Base-by-base conservation (phyloP, 2,329 filamentous ascomycete genomes). In the Seiridium cupressi region DNA sequence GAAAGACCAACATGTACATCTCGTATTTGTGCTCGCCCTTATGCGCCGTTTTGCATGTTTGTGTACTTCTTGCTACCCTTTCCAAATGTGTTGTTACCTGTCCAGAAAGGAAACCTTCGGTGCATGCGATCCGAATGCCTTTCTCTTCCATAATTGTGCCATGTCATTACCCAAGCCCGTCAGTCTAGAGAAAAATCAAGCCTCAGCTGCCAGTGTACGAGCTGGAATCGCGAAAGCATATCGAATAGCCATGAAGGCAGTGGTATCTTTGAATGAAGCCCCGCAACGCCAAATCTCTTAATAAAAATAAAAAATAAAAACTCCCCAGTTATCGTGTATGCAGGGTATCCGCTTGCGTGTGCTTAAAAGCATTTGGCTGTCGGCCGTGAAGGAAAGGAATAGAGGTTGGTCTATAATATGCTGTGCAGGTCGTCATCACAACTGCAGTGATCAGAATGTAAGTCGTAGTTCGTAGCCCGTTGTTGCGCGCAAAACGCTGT, bases 381-480 rank as follows among this genome's bases (percentile, higher is more conserved):
- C 44, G 44, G 26, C n/a, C 40, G 42, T 36, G 34, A n/a, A 9
- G 7, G 11, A 44, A 44, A 54, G n/a, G 36, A 59, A 51, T n/a
- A 54, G 34, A 51, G 51, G 34, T 6, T 6, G 31, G 10, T 58
- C 32, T 51, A 44, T 51, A 51, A 38, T 40, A 42, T 58, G 44
- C 46, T 35, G 48, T 57, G 44, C 38, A 40, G 44, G 38, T 62
- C 51, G 61, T 62, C 46, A 31, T 31, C 6, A 34, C 44, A 40
- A 60, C 60, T 51, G 49, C 60, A 62, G 76, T 71, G 61, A 63
- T 77, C 71, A 83, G 66, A 81, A 84, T 44, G 69, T 72, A 61
- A 84, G 73, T 64, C 80, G 78, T 49, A 84, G 68, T 70, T 83
- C 77, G 63, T 77, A 77, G 46, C 73, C 74, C 55, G 67, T 70